Percentiles rank a stretch among this genome's conserved stretches.
Conservation (phyloP, 1,284 basidiomycete species). For the Ceratobasidium sp. region DNA sequence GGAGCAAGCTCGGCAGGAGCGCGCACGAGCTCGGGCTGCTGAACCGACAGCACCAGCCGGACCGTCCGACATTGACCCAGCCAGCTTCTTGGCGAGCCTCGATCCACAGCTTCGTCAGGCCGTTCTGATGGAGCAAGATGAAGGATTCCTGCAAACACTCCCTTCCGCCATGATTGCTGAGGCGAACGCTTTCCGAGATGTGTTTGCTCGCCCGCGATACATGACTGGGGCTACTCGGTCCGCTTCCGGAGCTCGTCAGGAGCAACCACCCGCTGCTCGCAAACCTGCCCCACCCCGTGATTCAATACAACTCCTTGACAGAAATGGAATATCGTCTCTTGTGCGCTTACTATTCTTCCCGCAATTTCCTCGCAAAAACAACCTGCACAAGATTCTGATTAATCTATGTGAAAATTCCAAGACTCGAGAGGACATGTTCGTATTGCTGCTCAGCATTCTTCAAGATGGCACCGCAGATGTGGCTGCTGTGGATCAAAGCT, state of each 20-base stretch:
- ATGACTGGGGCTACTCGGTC: constrained; percentile 49
- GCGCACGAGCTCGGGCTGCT: constrained; percentile 55
- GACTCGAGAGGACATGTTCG: constrained; percentile 91
- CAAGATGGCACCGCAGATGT: constrained; percentile 96
- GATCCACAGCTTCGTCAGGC: constrained; percentile 85
- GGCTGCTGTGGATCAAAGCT: constrained; percentile 90
- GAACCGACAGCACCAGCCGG: constrained; percentile 48
- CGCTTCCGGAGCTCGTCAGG: constrained; percentile 46
- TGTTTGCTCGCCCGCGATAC: constrained; percentile 12
- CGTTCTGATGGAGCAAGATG: constrained; percentile 86
- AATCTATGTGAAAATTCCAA: constrained; percentile 96
- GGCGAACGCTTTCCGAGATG: constrained; percentile 63
- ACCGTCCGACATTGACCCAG: constrained; percentile 80
- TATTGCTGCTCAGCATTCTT: constrained; percentile 88
- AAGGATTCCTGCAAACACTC: constrained; percentile 78
- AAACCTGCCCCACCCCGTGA: constrained; percentile 73
- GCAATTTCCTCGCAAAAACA: constrained; percentile 79
- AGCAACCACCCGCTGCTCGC: constrained; percentile 51
- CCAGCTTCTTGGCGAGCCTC: constrained; percentile 86
- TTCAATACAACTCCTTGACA: constrained; percentile 94
- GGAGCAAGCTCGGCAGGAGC: constrained; percentile 73
- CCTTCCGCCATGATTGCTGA: constrained; percentile 86
- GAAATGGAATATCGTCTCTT: constrained; percentile 86
- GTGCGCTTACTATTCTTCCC: constrained; percentile 97
- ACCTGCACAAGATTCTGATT: constrained; percentile 89